Conservation (phyloP, 306 rosid genomes). For the Cucumis cinereus region DNA sequence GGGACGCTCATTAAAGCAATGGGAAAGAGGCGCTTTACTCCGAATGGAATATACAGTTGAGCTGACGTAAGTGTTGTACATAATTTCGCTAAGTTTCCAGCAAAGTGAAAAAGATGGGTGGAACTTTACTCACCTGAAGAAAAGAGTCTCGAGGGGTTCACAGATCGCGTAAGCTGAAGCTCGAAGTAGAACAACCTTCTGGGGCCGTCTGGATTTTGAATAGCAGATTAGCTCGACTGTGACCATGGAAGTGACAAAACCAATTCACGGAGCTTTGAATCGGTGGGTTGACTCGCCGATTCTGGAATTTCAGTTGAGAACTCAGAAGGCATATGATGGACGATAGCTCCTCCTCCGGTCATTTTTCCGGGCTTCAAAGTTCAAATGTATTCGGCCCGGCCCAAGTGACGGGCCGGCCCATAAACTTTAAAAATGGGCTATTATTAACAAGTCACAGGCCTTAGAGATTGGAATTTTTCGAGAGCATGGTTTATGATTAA, state of each 20-base stretch:
- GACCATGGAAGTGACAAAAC: background rate
- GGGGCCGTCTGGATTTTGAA: slow-evolving; percentile 5
- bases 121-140: slow-evolving; percentile 20
- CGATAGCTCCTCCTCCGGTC: background rate
- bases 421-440: too few species aligned
- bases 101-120: background rate
- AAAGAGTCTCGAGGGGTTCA: slow-evolving; percentile 10
- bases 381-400: background rate
- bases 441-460: too few species aligned
- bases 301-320: too few species aligned
- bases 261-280: background rate
- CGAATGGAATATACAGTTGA: slow-evolving; percentile 43
- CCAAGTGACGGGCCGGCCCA: background rate
- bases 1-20: slow-evolving; percentile 44
- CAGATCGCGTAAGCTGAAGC: slow-evolving; percentile 14
- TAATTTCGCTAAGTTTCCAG: slow-evolving; percentile 11
- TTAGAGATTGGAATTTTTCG: background rate
- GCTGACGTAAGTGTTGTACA: slow-evolving; percentile 47
- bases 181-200: slow-evolving; percentile 12
- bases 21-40: slow-evolving; percentile 37
- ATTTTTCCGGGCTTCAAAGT: background rate
- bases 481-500: background rate
- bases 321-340: background rate
- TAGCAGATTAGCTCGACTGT: slow-evolving; percentile 4
- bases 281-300: slow-evolving; percentile 8